Percentiles rank a stretch among this genome's conserved stretches.
These are phyloP conservation scores for Huiozyma naganishii DNA, from an alignment of 805 yeast genomes.

Conservation along the genomic window DNA sequence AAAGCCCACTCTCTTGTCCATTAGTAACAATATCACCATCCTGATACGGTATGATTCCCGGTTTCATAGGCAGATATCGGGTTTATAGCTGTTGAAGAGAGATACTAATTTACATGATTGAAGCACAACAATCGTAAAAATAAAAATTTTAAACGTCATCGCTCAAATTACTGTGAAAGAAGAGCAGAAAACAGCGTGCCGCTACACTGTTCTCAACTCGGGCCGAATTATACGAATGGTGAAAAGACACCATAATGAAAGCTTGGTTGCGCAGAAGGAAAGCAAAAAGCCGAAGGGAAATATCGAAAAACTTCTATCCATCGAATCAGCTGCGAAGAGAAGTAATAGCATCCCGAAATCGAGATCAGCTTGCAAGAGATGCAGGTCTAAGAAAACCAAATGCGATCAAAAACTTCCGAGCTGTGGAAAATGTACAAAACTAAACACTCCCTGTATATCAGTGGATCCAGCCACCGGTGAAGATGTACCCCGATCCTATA, in stretches of 20 bases:
- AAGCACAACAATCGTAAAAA: too few species aligned
- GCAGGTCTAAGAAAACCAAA: slow-evolving; percentile 56
- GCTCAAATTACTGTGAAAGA: too few species aligned
- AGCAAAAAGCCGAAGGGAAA: too few species aligned
- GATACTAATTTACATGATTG: too few species aligned
- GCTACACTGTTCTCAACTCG: too few species aligned
- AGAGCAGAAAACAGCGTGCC: too few species aligned
- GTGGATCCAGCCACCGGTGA: slow-evolving; percentile 83
- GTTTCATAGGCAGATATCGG: slow-evolving; percentile 11
- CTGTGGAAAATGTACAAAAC: slow-evolving; percentile 45
- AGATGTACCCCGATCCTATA: slow-evolving; percentile 72
- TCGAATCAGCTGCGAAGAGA: too few species aligned
- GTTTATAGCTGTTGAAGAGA: background rate
- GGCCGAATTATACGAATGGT: too few species aligned
- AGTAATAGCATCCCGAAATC: slow-evolving; percentile 38
- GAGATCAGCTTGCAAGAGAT: slow-evolving; percentile 78
- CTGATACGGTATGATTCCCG: slow-evolving; percentile 23
- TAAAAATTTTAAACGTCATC: too few species aligned
- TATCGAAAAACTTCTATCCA: too few species aligned
- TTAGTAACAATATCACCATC: slow-evolving; percentile 14
- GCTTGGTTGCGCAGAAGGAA: too few species aligned
- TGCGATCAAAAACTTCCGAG: slow-evolving; percentile 51
- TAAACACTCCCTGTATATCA: slow-evolving; percentile 67
- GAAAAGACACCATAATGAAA: too few species aligned
- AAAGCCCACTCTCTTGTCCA: background rate